Evolutionary conservation across 352 stramenopile genomes (phyloP), one percentile per base, ranked within the genome.

Genomic region (Phytopythium cucurbitacearum): DNA sequence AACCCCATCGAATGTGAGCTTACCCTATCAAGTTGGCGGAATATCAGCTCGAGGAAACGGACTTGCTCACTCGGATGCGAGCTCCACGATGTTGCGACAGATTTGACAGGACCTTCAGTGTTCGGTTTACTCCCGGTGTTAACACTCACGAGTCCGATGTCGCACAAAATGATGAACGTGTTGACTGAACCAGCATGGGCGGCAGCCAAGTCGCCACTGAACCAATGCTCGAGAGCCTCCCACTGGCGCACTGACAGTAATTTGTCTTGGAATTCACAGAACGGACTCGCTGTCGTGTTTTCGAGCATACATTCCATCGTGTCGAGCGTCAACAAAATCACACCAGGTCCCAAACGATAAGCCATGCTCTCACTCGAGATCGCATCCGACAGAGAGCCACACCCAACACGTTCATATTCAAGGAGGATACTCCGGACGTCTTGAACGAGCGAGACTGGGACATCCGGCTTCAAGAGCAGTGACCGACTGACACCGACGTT

Each of bases 131-230:
- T 12, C 16, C 35, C 51, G 40, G 7, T 16, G 59, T 37, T 34
- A 50, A 56, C 53, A 60, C 46, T 41, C 16, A 76, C 62, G 11
- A 91, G 53, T 16, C 72, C 73, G 0, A 69, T 12, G 35, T 89
- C 78, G n/a, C 78, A 85, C 9, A 87, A 56, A 44, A 91, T 59
- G 0, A 85, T 44, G 16, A 81, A 39, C 13, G 62, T 60, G 33
- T 67, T 68, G 10, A n/a, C 38, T 6, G 41, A 3, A 1, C 33
- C 15, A 8, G 34, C 35, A 5, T 11, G 12, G 33, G 10, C 36
- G 34, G 42, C 21, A 3, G 34, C 11, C 8, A 45, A 15, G 7
- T 56, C 40, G 0, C 8, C 28, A 21, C 42, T 34, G 9, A 81
- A 42, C 43, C 62, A 57, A 46, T 60, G 64, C 15, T 73, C 56